Conservation (phyloP, 495 filamentous ascomycete species). For the Cudoniella acicularis region DNA sequence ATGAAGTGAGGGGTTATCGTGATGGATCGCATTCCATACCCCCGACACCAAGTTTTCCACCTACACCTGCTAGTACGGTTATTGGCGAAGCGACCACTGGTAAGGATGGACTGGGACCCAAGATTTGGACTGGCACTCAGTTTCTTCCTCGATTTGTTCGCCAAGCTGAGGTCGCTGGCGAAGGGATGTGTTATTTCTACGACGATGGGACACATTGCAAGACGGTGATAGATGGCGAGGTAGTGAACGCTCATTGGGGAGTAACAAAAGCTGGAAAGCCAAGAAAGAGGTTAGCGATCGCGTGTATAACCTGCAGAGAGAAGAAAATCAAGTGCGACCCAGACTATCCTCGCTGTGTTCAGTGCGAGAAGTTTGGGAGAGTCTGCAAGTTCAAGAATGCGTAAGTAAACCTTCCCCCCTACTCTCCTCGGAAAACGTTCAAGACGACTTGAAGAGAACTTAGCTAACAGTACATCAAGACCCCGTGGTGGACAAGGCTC, state of each 20-base stretch:
- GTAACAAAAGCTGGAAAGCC: constrained; percentile 91
- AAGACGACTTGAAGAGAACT: background rate
- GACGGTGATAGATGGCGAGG: constrained; percentile 78
- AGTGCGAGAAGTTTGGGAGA: constrained; percentile 85
- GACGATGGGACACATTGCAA: constrained; percentile 83
- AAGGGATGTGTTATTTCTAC: constrained; percentile 83
- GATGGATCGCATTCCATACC: constrained; percentile 13
- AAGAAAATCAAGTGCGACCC: constrained; percentile 98
- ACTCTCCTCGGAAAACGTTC: background rate
- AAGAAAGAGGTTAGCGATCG: constrained; percentile 82
- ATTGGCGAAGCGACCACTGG: constrained; percentile 37
- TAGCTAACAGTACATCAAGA: constrained; percentile 26
- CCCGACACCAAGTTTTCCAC: constrained; percentile 29
- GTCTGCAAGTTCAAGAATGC: constrained; percentile 84
- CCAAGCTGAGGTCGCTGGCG: constrained; percentile 63
- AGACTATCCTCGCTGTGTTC: constrained; percentile 76
- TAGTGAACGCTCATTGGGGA: constrained; percentile 88
- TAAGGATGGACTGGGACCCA: constrained; percentile 54
- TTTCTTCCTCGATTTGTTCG: constrained; percentile 57
- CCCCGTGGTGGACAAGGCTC: constrained; percentile 53
- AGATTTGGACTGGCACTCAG: constrained; percentile 59
- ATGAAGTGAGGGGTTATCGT: constrained; percentile 16
- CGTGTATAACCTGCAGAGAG: constrained; percentile 85
- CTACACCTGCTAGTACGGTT: constrained; percentile 37
- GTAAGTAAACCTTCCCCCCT: constrained; percentile 57